A percentile compares a stretch with the other conserved stretches of the same genome.
These are phyloP conservation scores for Mortierella sp. DNA, from an alignment of 371 early-diverging fungal genomes.

Conservation along the genomic window DNA sequence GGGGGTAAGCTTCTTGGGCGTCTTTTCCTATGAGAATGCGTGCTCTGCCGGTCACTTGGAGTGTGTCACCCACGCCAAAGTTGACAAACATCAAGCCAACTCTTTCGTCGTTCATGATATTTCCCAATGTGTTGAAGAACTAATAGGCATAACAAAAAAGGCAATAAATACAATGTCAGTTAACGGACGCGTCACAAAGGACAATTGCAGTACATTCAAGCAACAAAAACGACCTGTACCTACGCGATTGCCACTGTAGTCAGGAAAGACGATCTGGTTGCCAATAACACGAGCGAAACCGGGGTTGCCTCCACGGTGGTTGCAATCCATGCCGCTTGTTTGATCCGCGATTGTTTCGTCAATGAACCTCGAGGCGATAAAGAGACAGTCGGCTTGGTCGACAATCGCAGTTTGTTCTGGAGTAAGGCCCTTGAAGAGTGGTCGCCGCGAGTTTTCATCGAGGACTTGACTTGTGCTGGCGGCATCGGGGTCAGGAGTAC, in stretches of 20 bases:
- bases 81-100: slow-evolving; percentile 37
- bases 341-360: slow-evolving; percentile 47
- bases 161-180: neutral
- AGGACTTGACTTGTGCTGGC: neutral
- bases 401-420: slow-evolving; percentile 27
- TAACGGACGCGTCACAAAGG: neutral
- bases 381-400: slow-evolving; percentile 43
- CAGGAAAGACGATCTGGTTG: slow-evolving; percentile 38
- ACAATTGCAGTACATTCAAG: neutral
- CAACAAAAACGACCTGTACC: neutral
- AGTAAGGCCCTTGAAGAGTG: slow-evolving; percentile 5
- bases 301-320: slow-evolving; percentile 54
- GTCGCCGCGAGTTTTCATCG: slow-evolving; percentile 3
- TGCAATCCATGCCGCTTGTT: slow-evolving; percentile 57
- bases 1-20: slow-evolving; percentile 35
- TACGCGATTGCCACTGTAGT: slow-evolving; percentile 55
- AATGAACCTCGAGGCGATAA: slow-evolving; percentile 41
- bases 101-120: slow-evolving; percentile 35
- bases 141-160: neutral
- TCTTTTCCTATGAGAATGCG: slow-evolving; percentile 31
- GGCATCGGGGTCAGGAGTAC: neutral
- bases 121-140: slow-evolving; percentile 55
- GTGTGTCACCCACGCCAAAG: slow-evolving; percentile 40
- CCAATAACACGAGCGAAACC: slow-evolving; percentile 37
- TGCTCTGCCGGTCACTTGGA: slow-evolving; percentile 46